Percentiles rank a stretch among this genome's conserved stretches.
Conservation (phyloP, 2,329 filamentous ascomycete genomes). For the Sphaerulina vaccinii region DNA sequence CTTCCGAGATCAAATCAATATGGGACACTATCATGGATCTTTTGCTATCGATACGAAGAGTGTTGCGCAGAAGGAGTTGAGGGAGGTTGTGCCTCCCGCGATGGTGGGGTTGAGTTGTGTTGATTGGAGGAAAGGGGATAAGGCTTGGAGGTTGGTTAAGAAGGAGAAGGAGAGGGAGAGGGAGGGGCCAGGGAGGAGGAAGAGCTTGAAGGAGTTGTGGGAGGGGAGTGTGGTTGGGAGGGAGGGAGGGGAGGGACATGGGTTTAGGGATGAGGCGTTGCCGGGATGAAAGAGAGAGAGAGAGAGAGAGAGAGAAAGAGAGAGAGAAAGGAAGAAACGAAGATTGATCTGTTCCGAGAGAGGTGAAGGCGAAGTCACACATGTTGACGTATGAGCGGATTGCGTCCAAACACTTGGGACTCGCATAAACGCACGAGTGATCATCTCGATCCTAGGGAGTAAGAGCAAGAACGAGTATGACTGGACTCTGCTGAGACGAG, state of each 20-base stretch:
- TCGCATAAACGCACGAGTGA: too few species aligned
- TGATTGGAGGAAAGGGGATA: constrained; percentile 38
- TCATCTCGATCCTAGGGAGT: too few species aligned
- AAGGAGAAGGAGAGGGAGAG: constrained; percentile 31
- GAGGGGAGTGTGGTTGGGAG: constrained; percentile 16
- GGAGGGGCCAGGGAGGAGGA: constrained; percentile 32
- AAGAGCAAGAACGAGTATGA: too few species aligned
- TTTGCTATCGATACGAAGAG: constrained; percentile 33
- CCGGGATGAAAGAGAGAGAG: constrained; percentile 10
- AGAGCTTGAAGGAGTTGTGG: constrained; percentile 34
- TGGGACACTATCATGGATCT: constrained; percentile 33
- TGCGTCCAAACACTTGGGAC: too few species aligned
- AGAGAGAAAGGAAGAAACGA: background rate
- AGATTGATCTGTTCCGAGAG: too few species aligned
- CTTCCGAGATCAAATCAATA: constrained; percentile 45
- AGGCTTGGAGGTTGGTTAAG: constrained; percentile 35
- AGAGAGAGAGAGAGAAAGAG: background rate
- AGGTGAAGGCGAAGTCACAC: too few species aligned
- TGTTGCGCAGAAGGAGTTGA: constrained; percentile 39
- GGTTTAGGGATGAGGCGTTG: constrained; percentile 10
- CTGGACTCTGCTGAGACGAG: too few species aligned
- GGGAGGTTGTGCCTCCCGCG: constrained; percentile 40
- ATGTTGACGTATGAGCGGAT: too few species aligned
- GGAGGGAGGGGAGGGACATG: too few species aligned
- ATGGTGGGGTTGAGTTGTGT: constrained; percentile 46